These are phyloP conservation scores for Claviceps capensis DNA, from an alignment of 2,329 filamentous ascomycete species.

Conservation along the genomic window DNA sequence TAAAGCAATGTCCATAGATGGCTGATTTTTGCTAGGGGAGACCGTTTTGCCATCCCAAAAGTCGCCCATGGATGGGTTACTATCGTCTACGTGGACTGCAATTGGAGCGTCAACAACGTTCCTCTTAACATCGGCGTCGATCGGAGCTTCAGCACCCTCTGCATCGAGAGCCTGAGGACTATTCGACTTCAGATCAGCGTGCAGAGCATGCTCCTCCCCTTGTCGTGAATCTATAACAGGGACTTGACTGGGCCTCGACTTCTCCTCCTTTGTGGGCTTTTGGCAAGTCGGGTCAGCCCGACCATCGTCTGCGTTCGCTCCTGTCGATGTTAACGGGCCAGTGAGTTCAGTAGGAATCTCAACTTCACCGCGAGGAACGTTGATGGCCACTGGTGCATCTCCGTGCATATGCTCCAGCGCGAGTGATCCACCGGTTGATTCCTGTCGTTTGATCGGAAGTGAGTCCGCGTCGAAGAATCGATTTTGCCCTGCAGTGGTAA, in stretches of 20 bases:
- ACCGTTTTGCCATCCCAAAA: neutral
- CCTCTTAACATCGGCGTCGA: conserved; percentile 1
- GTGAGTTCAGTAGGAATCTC: neutral
- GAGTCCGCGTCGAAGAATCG: neutral
- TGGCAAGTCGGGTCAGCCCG: conserved; percentile 6
- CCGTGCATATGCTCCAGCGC: conserved; percentile 7
- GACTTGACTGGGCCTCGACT: conserved; percentile 13
- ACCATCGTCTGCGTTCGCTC: conserved; percentile 11
- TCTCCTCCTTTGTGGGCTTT: conserved; percentile 17
- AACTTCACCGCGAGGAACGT: neutral
- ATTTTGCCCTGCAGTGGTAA: neutral
- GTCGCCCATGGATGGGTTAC: neutral
- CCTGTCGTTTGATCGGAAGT: neutral
- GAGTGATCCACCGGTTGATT: neutral
- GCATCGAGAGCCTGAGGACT: neutral
- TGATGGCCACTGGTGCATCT: neutral
- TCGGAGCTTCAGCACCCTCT: neutral
- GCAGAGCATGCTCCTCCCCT: neutral
- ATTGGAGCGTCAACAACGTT: neutral
- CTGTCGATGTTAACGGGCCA: conserved; percentile 7
- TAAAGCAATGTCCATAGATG: neutral
- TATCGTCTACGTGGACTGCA: neutral
- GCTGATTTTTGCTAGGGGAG: neutral
- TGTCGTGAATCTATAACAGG: conserved; percentile 2
- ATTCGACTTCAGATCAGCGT: neutral